These are phyloP conservation scores for Stenocarpella maydis DNA, from an alignment of 2,329 filamentous ascomycete species.

Conservation along the genomic window DNA sequence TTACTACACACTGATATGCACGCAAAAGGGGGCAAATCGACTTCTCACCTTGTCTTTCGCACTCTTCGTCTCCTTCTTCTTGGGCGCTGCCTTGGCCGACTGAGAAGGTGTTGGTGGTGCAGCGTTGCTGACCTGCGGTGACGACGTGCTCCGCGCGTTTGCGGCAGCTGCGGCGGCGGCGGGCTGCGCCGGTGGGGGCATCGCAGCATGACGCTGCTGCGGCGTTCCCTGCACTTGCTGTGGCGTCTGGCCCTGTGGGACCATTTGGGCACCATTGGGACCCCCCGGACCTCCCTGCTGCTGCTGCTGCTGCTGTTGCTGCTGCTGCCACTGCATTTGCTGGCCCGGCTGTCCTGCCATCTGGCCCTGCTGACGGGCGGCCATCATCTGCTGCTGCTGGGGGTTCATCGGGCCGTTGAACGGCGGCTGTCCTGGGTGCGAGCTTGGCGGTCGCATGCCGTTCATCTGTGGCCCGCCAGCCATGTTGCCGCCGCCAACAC, in stretches of 20 bases:
- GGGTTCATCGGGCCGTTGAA: conserved; percentile 67
- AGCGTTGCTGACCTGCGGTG: conserved; percentile 69
- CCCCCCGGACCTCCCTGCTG: conserved; percentile 44
- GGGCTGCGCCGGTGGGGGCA: conserved; percentile 73
- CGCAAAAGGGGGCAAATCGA: conserved; percentile 31
- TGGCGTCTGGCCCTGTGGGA: conserved; percentile 54
- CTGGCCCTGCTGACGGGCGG: conserved; percentile 50
- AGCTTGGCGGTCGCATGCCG: conserved; percentile 74
- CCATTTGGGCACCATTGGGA: conserved; percentile 53
- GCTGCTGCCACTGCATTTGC: conserved; percentile 58
- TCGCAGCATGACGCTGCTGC: conserved; percentile 68
- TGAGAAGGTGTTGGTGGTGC: conserved; percentile 82
- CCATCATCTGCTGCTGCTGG: conserved; percentile 70
- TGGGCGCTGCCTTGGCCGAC: conserved; percentile 75
- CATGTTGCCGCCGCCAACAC: conserved; percentile 60
- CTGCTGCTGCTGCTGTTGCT: conserved; percentile 40
- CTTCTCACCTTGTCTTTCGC: conserved; percentile 72
- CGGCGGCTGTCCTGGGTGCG: conserved; percentile 64
- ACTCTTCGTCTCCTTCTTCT: conserved; percentile 77
- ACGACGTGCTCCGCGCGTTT: conserved; percentile 65
- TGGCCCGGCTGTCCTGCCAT: conserved; percentile 48
- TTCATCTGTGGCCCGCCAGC: conserved; percentile 65
- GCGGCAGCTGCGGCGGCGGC: conserved; percentile 51
- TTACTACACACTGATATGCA: conserved; percentile 30
- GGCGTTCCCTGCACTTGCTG: conserved; percentile 71